A percentile compares a stretch with the other conserved stretches of the same genome.
These are phyloP conservation scores for Fusarium proliferatum DNA, from an alignment of 2,329 filamentous ascomycete genomes.

Conservation along the genomic window DNA sequence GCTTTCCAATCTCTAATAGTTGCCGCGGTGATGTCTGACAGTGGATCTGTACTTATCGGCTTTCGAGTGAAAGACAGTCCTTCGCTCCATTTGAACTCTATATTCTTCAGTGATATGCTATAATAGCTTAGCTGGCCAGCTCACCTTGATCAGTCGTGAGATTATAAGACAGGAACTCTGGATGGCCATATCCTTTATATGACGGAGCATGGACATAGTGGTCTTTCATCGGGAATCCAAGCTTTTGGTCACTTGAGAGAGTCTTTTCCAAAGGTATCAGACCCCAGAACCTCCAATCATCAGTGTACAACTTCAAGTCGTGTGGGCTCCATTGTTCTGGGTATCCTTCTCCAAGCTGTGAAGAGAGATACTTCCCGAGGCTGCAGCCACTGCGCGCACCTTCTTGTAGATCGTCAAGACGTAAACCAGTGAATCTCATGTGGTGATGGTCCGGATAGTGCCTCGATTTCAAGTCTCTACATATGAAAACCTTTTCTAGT, in stretches of 20 bases:
- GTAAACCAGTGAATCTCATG: neutral
- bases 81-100: neutral
- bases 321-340: neutral
- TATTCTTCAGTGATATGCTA: fast-evolving
- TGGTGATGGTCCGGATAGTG: too few species aligned
- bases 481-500: too few species aligned
- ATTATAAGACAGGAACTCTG: fast-evolving
- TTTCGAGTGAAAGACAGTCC: neutral
- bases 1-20: neutral
- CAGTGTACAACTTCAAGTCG: neutral
- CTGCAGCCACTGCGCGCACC: neutral
- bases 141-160: neutral
- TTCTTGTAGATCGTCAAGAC: neutral
- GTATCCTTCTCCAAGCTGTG: neutral
- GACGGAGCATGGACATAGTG: neutral
- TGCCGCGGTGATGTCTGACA: fast-evolving
- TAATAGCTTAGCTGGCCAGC: too few species aligned
- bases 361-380: neutral
- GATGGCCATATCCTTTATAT: neutral
- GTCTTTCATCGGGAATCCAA: neutral
- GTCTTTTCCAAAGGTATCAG: neutral
- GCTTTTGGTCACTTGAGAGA: neutral
- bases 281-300: neutral
- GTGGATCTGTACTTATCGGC: neutral
- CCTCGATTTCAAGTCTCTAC: too few species aligned